phyloP scores from a whole-genome alignment of 768 basidiomycete genomes.

The Hericium coralloides region DNA sequence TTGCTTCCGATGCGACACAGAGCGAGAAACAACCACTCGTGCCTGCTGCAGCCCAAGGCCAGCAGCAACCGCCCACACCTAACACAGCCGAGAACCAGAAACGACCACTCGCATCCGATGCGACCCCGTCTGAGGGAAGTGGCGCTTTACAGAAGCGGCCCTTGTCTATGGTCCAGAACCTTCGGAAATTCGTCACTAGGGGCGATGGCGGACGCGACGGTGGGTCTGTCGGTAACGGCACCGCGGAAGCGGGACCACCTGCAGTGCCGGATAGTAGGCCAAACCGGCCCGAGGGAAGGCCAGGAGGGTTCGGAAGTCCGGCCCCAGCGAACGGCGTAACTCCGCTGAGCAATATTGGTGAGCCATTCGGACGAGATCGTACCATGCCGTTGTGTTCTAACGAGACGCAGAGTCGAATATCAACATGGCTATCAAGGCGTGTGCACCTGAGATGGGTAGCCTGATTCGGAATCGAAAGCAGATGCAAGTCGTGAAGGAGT shows the following conservation, averaged over 20 bases:
- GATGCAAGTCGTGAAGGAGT: constrained; percentile 67
- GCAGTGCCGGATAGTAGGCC: no score
- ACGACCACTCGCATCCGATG: no score
- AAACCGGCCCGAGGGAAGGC: no score
- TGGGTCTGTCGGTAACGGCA: no score
- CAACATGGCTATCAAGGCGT: constrained; percentile 61
- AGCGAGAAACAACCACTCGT: background rate
- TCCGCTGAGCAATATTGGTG: constrained; percentile 36
- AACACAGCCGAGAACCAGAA: constrained; percentile 4
- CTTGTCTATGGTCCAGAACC: background rate
- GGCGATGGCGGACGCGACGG: no score
- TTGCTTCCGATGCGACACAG: constrained; percentile 7
- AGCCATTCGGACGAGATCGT: constrained; percentile 3
- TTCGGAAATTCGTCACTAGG: constrained; percentile 3
- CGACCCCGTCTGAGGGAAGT: no score
- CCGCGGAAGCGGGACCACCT: no score
- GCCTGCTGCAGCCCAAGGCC: background rate
- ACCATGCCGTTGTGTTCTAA: background rate
- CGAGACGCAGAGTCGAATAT: constrained; percentile 2
- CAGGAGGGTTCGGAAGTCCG: no score
- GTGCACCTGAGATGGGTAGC: constrained; percentile 55
- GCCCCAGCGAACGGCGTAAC: constrained; percentile 22
- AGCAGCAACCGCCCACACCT: background rate
- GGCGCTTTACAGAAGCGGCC: no score
- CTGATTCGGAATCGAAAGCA: constrained; percentile 54